phyloP scores from a whole-genome alignment of 2,329 filamentous ascomycete genomes.

The Pseudocercospora macadamiae region DNA sequence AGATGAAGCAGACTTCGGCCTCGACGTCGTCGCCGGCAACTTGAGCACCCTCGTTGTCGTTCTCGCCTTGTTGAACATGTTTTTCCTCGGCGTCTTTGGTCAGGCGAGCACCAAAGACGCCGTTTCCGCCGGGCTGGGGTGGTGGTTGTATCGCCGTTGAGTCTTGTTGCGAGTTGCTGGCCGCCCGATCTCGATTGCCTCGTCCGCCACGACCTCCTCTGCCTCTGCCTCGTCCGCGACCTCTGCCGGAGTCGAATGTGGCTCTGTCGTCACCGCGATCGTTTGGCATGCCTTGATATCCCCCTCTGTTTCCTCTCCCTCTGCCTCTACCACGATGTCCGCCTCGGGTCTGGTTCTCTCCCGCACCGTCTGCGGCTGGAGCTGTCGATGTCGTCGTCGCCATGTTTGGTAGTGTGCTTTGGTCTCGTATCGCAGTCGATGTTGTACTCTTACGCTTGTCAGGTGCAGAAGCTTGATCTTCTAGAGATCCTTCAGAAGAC shows the following conservation, averaged over 20 bases:
- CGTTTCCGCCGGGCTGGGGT: slow-evolving; percentile 39
- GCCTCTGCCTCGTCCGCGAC: slow-evolving; percentile 28
- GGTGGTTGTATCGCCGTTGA: slow-evolving; percentile 40
- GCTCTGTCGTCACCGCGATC: slow-evolving; percentile 18
- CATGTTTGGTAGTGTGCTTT: slow-evolving; percentile 8
- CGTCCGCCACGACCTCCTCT: slow-evolving; percentile 41
- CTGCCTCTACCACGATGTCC: slow-evolving; percentile 28
- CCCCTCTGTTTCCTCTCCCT: slow-evolving; percentile 23
- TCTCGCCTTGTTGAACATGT: slow-evolving; percentile 34
- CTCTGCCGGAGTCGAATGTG: slow-evolving; percentile 14
- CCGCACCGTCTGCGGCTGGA: slow-evolving; percentile 12
- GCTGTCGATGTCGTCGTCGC: slow-evolving; percentile 17
- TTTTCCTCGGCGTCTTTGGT: slow-evolving; percentile 50
- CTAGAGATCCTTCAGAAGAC: not conserved
- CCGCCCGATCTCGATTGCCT: slow-evolving; percentile 40
- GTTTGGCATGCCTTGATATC: slow-evolving; percentile 13
- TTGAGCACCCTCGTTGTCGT: slow-evolving; percentile 18
- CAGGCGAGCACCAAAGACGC: slow-evolving; percentile 51
- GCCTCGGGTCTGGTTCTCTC: slow-evolving; percentile 15
- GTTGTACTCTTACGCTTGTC: not conserved
- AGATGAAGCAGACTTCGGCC: slow-evolving; percentile 94
- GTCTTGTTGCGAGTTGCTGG: slow-evolving; percentile 31
- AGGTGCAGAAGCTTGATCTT: not conserved
- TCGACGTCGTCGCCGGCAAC: slow-evolving; percentile 37
- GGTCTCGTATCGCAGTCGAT: not conserved